A percentile compares a stretch with the other conserved stretches of the same genome.
Conservation (phyloP, 139 green algal genomes). For the Coelastrella sp. region DNA sequence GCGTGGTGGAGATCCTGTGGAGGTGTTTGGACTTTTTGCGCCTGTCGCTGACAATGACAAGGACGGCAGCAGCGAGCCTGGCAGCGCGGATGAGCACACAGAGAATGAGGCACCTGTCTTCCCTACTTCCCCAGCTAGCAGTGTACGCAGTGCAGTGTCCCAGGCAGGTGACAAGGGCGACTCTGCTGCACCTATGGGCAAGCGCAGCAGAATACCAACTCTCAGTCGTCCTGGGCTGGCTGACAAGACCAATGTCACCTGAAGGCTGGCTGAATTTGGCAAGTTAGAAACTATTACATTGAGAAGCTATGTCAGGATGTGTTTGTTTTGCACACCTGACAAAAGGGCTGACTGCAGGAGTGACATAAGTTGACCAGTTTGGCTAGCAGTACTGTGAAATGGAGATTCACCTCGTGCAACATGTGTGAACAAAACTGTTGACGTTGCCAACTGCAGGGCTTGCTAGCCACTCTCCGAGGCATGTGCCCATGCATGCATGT, state of each 20-base stretch:
- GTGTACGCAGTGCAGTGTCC: constrained; percentile 23
- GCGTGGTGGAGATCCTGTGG: constrained; percentile 33
- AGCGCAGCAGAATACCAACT: constrained; percentile 42
- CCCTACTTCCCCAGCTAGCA: constrained; percentile 11
- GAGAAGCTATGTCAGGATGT: background rate
- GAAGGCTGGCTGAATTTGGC: background rate
- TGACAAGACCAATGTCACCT: constrained; percentile 20
- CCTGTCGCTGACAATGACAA: background rate
- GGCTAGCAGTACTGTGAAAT: background rate
- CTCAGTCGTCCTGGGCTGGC: constrained; percentile 22
- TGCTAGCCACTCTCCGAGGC: too few relatives aligned
- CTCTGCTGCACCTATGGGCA: background rate
- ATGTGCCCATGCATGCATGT: too few relatives aligned
- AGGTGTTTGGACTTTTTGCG: constrained; percentile 35
- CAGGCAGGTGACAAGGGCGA: background rate
- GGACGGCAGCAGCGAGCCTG: background rate
- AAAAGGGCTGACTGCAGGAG: background rate
- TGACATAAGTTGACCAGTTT: too few relatives aligned
- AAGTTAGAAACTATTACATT: background rate
- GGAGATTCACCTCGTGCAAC: background rate
- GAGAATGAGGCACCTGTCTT: constrained; percentile 27
- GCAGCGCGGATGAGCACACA: background rate
- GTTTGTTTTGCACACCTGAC: background rate
- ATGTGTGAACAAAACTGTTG: background rate
- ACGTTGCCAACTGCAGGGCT: background rate